phyloP scores from a whole-genome alignment of 768 basidiomycete genomes.

The Tylopilus sp. region DNA sequence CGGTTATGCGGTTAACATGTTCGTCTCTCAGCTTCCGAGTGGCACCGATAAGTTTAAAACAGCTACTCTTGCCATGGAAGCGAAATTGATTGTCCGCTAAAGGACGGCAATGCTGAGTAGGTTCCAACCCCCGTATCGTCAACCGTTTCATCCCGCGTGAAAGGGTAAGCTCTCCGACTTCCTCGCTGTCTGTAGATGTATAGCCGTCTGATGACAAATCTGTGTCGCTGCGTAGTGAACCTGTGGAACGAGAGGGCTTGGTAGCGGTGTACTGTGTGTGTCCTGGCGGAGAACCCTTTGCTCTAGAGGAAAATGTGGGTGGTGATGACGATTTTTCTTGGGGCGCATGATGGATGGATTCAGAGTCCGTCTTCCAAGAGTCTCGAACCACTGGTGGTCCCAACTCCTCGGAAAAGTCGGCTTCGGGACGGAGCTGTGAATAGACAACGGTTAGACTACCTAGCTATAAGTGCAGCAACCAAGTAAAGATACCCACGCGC shows the following conservation, averaged over 20 bases:
- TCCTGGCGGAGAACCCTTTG: conserved; percentile 11
- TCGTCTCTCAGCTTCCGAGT: conserved; percentile 52
- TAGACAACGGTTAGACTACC: conserved; percentile 8
- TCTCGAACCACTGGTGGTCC: conserved; percentile 60
- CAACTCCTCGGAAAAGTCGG: conserved; percentile 59
- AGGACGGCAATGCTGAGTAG: conserved; percentile 32
- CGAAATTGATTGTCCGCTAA: conserved; percentile 41
- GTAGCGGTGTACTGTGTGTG: conserved; percentile 5
- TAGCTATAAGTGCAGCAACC: not conserved
- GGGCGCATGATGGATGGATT: conserved; percentile 9
- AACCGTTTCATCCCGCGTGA: conserved; percentile 38
- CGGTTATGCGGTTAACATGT: conserved; percentile 40
- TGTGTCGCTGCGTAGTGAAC: conserved; percentile 25
- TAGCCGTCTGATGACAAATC: conserved; percentile 27
- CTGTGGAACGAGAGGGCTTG: conserved; percentile 14
- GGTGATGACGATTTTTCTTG: conserved; percentile 25
- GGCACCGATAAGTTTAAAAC: conserved; percentile 50
- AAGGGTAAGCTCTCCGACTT: conserved; percentile 38
- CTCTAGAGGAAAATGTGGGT: conserved; percentile 12
- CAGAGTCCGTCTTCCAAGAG: conserved; percentile 52
- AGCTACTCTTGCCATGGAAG: conserved; percentile 64
- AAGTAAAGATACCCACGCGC: conserved; percentile 37
- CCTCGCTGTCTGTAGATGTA: conserved; percentile 35
- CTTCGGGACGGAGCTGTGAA: conserved; percentile 56
- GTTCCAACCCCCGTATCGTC: conserved; percentile 36